Evolutionary conservation across 1,284 basidiomycete species (phyloP), one percentile per base, ranked within the genome.

Genomic region (Cryptococcus sp.): DNA sequence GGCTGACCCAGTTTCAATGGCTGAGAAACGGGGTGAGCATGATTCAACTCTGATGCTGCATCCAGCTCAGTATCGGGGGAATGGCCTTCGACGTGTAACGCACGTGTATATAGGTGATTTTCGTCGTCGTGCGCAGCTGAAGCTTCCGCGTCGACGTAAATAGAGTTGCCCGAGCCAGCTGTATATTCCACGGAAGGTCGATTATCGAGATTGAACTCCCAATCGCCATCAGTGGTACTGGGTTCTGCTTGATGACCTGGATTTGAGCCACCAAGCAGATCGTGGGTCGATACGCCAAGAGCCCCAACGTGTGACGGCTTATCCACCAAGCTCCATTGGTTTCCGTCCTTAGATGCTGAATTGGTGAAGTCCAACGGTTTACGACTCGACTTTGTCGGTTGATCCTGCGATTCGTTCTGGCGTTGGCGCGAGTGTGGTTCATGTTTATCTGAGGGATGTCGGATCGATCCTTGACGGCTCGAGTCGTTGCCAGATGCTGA

Each of bases 321-420:
- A 50, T 56, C 48, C 15, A 56, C 26, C n/a, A 56, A 15, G 15
- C 19, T 45, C 48, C 54, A 56, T 29, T 10, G 17, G 10, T 55
- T 46, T 3, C 34, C 41, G 22, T 53, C 40, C 16, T 37, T 22
- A 16, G 41, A 22, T 6, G 41, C 15, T 15, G 41, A 7, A 6
- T 44, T 34, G 29, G 29, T 34, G 8, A 13, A 7, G 8, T 34
- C 13, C 29, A 34, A 34, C 8, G 29, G 8, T 2, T 2, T 34
- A 4, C 8, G 29, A 11, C 5, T n/a, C n/a, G 41, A n/a, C 4
- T 44, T 3, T 44, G 22, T 22, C 41, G n/a, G 41, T 16, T 44
- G 41, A 44, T n/a, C 41, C 7, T 7, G 3, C 22, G n/a, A 15
- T 22, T 16, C 22, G 8, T 22, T 44, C 13, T 34, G 41, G 10